Conservation (phyloP, 768 basidiomycete species). For the Russula dissimulans region DNA sequence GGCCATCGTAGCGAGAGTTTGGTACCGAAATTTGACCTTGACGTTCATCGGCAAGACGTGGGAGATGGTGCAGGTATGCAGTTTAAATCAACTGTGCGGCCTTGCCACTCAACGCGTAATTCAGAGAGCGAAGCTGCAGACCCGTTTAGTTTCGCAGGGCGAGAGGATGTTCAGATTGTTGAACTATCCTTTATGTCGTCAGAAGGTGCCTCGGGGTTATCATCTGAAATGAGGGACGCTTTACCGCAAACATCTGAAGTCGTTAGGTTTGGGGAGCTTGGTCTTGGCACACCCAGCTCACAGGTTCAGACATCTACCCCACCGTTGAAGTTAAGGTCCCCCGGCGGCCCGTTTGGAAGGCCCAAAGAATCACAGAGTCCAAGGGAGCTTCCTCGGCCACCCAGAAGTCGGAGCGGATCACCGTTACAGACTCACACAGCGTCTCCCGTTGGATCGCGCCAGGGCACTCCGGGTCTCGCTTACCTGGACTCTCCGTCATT, state of each 20-base stretch:
- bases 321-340: constrained; percentile 7
- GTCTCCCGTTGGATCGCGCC: background rate
- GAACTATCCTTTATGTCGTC: constrained; percentile 25
- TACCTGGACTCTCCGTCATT: constrained; percentile 9
- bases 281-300: constrained; percentile 13
- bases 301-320: constrained; percentile 14
- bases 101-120: background rate
- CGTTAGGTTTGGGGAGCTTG: constrained; percentile 24
- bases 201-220: constrained; percentile 13
- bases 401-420: constrained; percentile 13
- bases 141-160: constrained; percentile 21
- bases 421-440: background rate
- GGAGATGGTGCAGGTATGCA: constrained; percentile 5
- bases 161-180: constrained; percentile 26
- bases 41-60: constrained; percentile 11
- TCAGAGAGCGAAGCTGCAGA: constrained; percentile 25
- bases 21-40: constrained; percentile 29
- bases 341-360: constrained; percentile 1
- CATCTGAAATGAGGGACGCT: constrained; percentile 21
- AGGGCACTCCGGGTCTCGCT: background rate
- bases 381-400: constrained; percentile 16
- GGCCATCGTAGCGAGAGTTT: constrained; percentile 25
- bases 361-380: background rate
- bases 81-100: background rate
- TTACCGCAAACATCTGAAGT: constrained; percentile 31